Percentiles rank a stretch among this genome's conserved stretches.
Evolutionary conservation across 768 basidiomycete species (phyloP).

Genomic region (Pluteus cervinus): DNA sequence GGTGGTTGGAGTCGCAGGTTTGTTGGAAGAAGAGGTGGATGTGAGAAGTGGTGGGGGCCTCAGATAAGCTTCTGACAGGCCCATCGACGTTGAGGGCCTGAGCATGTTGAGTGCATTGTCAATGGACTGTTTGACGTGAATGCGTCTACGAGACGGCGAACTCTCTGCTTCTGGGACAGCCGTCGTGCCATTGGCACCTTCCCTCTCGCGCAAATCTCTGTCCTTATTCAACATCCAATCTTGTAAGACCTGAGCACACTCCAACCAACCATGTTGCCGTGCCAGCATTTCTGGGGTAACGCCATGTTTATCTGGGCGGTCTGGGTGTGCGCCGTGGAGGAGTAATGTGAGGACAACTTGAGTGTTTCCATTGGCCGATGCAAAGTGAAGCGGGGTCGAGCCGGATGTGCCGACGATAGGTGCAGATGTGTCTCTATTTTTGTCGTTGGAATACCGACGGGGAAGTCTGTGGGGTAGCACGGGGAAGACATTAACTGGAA

Average conservation of each 20-base stretch:
- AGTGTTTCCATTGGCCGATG: conserved; percentile 90
- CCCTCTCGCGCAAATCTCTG: conserved; percentile 51
- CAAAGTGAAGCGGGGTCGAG: conserved; percentile 94
- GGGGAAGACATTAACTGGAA: conserved; percentile 7
- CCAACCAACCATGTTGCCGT: conserved; percentile 70
- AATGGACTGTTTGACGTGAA: conserved; percentile 75
- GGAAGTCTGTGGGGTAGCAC: conserved; percentile 44
- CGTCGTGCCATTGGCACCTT: conserved; percentile 19
- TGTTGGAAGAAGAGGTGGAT: conserved; percentile 5
- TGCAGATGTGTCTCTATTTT: conserved; percentile 54
- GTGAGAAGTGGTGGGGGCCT: no score
- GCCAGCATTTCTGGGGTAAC: conserved; percentile 84
- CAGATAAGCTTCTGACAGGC: conserved; percentile 20
- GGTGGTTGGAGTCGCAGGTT: neutral
- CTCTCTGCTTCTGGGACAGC: conserved; percentile 3
- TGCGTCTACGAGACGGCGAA: conserved; percentile 24
- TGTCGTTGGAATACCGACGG: conserved; percentile 68
- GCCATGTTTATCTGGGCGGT: conserved; percentile 86
- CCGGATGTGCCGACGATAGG: conserved; percentile 82
- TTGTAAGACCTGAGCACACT: conserved; percentile 69
- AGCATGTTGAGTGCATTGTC: conserved; percentile 63
- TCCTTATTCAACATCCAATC: conserved; percentile 63
- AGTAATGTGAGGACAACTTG: conserved; percentile 75
- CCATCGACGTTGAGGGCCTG: conserved; percentile 30
- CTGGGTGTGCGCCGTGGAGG: conserved; percentile 75